Conservation (phyloP, 352 stramenopile species). For the Phytophthora vignae region DNA sequence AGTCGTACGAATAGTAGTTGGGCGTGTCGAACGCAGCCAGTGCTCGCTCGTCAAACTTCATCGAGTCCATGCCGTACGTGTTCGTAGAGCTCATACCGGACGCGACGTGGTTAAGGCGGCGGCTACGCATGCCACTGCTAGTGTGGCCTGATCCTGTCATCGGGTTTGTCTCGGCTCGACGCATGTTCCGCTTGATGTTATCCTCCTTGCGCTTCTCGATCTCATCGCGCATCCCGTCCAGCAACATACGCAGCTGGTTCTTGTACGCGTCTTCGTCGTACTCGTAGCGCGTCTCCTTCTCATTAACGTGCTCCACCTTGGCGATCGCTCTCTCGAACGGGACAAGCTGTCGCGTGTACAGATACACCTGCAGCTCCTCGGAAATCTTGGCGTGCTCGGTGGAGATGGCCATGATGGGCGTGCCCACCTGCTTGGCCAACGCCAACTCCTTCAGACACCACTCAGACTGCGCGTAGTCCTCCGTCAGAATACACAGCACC, state of each 20-base stretch:
- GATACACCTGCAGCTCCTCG: conserved; percentile 86
- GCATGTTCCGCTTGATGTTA: conserved; percentile 64
- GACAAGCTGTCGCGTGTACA: conserved; percentile 86
- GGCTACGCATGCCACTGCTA: conserved; percentile 19
- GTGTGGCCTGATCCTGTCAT: conserved; percentile 26
- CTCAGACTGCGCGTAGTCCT: conserved; percentile 80
- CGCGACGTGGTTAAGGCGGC: conserved; percentile 32
- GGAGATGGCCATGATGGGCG: conserved; percentile 80
- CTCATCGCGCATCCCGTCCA: conserved; percentile 83
- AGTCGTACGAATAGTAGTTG: conserved; percentile 45
- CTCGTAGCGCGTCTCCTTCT: conserved; percentile 57
- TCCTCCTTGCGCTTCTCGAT: conserved; percentile 86
- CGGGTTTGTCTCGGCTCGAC: conserved; percentile 46
- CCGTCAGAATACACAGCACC: conserved; percentile 81
- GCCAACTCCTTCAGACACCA: conserved; percentile 86
- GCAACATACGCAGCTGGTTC: conserved; percentile 68
- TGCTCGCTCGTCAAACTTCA: conserved; percentile 56
- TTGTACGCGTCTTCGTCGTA: conserved; percentile 81
- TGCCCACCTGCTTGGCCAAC: conserved; percentile 83
- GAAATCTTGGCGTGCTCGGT: conserved; percentile 76
- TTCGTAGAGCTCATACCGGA: conserved; percentile 38
- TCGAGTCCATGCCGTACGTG: conserved; percentile 47
- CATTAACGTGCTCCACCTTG: conserved; percentile 49
- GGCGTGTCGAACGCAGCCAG: conserved; percentile 42
- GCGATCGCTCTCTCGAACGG: conserved; percentile 80